These are phyloP conservation scores for Pisolithus thermaeus DNA, from an alignment of 1,284 basidiomycete species.

Conservation along the genomic window DNA sequence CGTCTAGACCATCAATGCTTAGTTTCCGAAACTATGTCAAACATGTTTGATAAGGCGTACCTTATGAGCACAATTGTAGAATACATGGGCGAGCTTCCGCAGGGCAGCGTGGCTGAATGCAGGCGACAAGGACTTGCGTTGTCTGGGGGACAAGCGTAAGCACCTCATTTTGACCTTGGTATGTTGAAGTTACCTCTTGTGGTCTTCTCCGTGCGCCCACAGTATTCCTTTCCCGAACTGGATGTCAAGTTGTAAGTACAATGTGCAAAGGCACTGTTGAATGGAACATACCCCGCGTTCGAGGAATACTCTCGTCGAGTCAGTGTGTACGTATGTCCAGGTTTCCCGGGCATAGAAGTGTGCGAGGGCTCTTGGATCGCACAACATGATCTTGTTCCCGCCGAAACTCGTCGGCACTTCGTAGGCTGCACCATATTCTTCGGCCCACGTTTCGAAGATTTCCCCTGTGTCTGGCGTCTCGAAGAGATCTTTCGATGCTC, in stretches of 20 bases:
- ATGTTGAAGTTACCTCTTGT: slow-evolving; percentile 1
- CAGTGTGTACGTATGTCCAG: slow-evolving; percentile 19
- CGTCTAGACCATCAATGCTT: slow-evolving; percentile 29
- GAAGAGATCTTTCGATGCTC: slow-evolving; percentile 12
- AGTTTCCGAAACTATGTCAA: too few relatives aligned
- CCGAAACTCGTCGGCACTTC: slow-evolving; percentile 39
- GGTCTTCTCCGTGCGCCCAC: slow-evolving; percentile 4
- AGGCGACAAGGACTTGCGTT: slow-evolving; percentile 34
- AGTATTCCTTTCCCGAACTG: slow-evolving; percentile 2
- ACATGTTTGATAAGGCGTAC: slow-evolving; percentile 1
- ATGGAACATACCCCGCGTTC: slow-evolving; percentile 24
- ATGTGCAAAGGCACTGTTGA: neutral
- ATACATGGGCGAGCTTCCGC: too few relatives aligned
- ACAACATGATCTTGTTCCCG: slow-evolving; percentile 36
- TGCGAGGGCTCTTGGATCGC: slow-evolving; percentile 44
- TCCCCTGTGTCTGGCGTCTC: slow-evolving; percentile 12
- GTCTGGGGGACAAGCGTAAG: slow-evolving; percentile 23
- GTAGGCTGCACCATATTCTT: slow-evolving; percentile 45
- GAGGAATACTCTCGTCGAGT: neutral
- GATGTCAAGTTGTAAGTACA: neutral
- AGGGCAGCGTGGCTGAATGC: too few relatives aligned
- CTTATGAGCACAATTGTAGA: slow-evolving; percentile 14
- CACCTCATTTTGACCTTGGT: neutral
- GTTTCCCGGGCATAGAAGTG: slow-evolving; percentile 34
- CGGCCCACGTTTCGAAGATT: slow-evolving; percentile 32